Evolutionary conservation across 2,329 filamentous ascomycete genomes (phyloP), one percentile per base, ranked within the genome.

Genomic region (Albifimbria verrucaria): DNA sequence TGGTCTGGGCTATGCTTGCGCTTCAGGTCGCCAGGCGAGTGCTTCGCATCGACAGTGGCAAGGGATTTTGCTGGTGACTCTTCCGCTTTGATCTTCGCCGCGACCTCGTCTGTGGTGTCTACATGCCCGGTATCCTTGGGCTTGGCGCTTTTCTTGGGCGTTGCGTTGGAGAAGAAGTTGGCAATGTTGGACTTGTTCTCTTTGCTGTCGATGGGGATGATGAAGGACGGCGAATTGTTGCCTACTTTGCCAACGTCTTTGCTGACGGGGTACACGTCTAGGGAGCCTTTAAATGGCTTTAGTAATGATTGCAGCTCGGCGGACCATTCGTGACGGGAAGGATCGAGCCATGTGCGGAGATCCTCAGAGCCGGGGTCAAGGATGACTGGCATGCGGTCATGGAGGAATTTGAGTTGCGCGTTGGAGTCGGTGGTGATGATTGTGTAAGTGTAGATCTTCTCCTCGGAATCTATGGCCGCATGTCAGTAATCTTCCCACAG

Each of bases 311-410:
- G 92, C 24, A 97, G 75, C 52, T 94, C 88, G 49, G 77, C 79
- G 3, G 82, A 87, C 93, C 94, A 97, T 54, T 86, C 83, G 21
- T 78, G 75, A 18, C 81, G 80, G 2, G 68, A 72, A 0, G 91
- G 91, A 66, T 97, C 89, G 18, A 97, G 77, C 92, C 92, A 97
- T 4, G 69, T 84, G 51, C 75, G 80, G 64, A 96, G 77, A 11
- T 77, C 81, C 1, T 89, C 80, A 1, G 87, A 90, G 4, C 85
- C 85, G 4, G 89, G 85, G 6, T 97, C 86, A 1, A 99, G 70
- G 25, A 97, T 89, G 6, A 96, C 93, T 0, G 94, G 94, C 94
- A 99, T 99, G 17, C 94, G 86, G 64, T 96, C 88, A 67, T 99
- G 94, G 18, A 99, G 77, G 60, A 96, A 97, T 24, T 79, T 85